Conservation (phyloP, 306 rosid species). For the Cicer yamashitae region DNA sequence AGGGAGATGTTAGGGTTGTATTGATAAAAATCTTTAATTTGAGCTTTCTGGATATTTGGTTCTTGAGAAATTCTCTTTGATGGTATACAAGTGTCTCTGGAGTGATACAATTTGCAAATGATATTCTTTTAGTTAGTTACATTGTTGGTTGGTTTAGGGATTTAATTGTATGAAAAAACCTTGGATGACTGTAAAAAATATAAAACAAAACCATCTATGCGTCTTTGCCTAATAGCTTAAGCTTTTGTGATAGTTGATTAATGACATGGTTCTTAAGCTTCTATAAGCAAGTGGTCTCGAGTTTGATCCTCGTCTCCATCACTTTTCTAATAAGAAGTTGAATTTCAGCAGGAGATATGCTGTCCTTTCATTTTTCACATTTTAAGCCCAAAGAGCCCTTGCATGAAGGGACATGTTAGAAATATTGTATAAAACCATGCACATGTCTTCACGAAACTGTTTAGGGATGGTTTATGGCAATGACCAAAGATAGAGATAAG, state of each 20-base stretch:
- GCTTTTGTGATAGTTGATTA: background rate
- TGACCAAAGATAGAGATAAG: background rate
- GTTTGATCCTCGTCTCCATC: background rate
- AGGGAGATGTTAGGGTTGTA: background rate
- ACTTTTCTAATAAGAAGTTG: background rate
- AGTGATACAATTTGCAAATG: background rate
- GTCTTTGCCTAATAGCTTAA: background rate
- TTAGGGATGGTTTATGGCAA: background rate
- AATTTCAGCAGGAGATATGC: background rate
- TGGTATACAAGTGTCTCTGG: constrained; percentile 19
- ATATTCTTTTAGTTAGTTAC: background rate
- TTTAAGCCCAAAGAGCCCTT: background rate
- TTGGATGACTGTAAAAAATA: background rate
- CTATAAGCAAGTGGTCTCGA: background rate
- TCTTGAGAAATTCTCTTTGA: constrained; percentile 19
- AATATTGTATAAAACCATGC: background rate
- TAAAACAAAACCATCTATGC: background rate
- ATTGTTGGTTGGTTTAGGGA: background rate
- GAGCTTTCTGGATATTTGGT: constrained; percentile 2
- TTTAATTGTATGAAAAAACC: background rate
- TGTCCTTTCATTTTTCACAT: background rate
- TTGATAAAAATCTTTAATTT: background rate
- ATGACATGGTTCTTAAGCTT: background rate
- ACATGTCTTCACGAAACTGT: background rate
- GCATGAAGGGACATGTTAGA: background rate